These are phyloP conservation scores for Hericium coralloides DNA, from an alignment of 768 basidiomycete genomes.

Conservation along the genomic window DNA sequence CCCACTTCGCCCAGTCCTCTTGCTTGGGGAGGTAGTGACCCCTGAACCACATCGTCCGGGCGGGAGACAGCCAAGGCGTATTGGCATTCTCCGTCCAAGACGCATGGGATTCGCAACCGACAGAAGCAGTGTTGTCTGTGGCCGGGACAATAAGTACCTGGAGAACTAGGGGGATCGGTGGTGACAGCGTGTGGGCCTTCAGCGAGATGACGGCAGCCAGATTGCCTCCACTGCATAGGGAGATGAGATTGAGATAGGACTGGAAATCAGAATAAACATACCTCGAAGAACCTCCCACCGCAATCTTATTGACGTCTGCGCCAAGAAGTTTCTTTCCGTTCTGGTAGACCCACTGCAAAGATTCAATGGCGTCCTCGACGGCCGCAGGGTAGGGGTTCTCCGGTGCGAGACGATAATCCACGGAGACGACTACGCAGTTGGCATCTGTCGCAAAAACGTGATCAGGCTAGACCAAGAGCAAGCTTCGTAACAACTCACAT, in stretches of 20 bases:
- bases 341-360: slow-evolving; percentile 50
- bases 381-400: slow-evolving; percentile 66
- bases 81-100: slow-evolving; percentile 51
- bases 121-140: slow-evolving; percentile 57
- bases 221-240: slow-evolving; percentile 49
- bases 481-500: slow-evolving; percentile 23
- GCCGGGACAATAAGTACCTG: slow-evolving; percentile 67
- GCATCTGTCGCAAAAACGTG: slow-evolving; percentile 31
- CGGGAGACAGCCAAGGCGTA: slow-evolving; percentile 51
- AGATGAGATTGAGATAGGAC: too few species aligned
- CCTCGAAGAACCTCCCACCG: slow-evolving; percentile 72
- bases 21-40: slow-evolving; percentile 57
- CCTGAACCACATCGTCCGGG: slow-evolving; percentile 69
- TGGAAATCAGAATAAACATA: slow-evolving; percentile 8
- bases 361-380: slow-evolving; percentile 58
- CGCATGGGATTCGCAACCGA: slow-evolving; percentile 25
- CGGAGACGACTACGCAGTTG: slow-evolving; percentile 51
- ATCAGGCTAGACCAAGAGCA: neutral
- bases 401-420: slow-evolving; percentile 67
- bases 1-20: slow-evolving; percentile 54
- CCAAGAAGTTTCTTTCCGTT: slow-evolving; percentile 40
- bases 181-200: slow-evolving; percentile 42
- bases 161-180: slow-evolving; percentile 46
- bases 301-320: slow-evolving; percentile 44
- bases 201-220: slow-evolving; percentile 57